A percentile compares a stretch with the other conserved stretches of the same genome.
Conservation (phyloP, 2,329 filamentous ascomycete genomes). For the Sordariomycetes sp. region DNA sequence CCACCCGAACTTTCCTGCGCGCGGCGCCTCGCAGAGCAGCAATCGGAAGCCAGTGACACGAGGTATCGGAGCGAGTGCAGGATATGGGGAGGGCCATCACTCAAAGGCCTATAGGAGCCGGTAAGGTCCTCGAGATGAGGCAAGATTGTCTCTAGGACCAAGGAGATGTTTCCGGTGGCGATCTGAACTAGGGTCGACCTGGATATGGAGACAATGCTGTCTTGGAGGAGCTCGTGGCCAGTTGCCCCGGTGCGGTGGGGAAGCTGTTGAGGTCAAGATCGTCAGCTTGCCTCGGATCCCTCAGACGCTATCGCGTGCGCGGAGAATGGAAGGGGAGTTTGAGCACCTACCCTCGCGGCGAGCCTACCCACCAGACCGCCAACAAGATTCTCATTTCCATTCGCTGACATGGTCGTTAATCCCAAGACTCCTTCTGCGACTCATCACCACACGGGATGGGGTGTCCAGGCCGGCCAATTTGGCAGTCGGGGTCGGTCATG, state of each 20-base stretch:
- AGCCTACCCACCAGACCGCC: slow-evolving; percentile 45
- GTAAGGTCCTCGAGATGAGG: slow-evolving; percentile 44
- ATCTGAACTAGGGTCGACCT: slow-evolving; percentile 48
- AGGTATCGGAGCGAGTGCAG: slow-evolving; percentile 52
- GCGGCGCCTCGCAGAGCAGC: slow-evolving; percentile 48
- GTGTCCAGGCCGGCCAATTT: background rate
- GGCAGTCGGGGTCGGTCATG: background rate
- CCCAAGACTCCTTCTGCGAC: background rate
- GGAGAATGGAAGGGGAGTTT: background rate
- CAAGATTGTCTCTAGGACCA: slow-evolving; percentile 43
- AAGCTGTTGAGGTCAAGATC: slow-evolving; percentile 36
- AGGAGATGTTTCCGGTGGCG: slow-evolving; percentile 36
- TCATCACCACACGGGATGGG: background rate
- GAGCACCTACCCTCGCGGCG: slow-evolving; percentile 36
- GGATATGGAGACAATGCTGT: slow-evolving; percentile 48
- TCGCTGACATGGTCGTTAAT: slow-evolving; percentile 22
- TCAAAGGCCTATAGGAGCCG: slow-evolving; percentile 35
- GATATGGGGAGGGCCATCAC: slow-evolving; percentile 43
- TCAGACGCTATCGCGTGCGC: background rate
- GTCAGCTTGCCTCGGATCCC: background rate
- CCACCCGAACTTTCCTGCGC: slow-evolving; percentile 18
- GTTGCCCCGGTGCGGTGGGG: slow-evolving; percentile 49
- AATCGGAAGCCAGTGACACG: slow-evolving; percentile 50
- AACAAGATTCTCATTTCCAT: slow-evolving; percentile 41
- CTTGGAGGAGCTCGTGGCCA: slow-evolving; percentile 41